These are phyloP conservation scores for Colletotrichum viniferum DNA, from an alignment of 2,329 filamentous ascomycete genomes.

Conservation along the genomic window DNA sequence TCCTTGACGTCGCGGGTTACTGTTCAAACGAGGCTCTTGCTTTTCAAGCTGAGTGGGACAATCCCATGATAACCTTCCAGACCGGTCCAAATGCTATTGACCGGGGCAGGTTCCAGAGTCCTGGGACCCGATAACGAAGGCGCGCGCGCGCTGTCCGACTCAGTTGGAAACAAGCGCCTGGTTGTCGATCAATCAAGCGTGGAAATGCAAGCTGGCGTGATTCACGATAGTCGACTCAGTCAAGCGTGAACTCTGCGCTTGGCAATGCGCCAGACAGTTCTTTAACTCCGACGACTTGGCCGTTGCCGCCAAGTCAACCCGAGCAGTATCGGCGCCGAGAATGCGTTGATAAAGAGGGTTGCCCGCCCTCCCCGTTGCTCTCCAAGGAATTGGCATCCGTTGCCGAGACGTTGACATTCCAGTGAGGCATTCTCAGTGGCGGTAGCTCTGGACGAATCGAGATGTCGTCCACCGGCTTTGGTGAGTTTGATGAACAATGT, in stretches of 20 bases:
- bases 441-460: not conserved
- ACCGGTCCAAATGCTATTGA: not conserved
- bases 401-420: not conserved
- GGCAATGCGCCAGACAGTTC: not conserved
- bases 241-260: not conserved
- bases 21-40: not conserved
- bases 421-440: not conserved
- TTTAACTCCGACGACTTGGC: not conserved
- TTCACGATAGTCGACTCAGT: not conserved
- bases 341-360: not conserved
- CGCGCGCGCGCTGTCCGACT: not conserved
- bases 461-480: not conserved
- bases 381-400: not conserved
- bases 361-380: not conserved
- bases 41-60: not conserved
- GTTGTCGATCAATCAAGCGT: conserved; percentile 1
- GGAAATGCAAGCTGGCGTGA: not conserved
- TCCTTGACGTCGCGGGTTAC: not conserved
- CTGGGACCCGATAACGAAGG: not conserved
- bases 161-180: not conserved
- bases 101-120: not conserved
- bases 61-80: not conserved
- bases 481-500: not conserved
- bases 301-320: not conserved
- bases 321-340: not conserved